Conservation (phyloP, 345 rosid genomes). For the Boechera stricta region DNA sequence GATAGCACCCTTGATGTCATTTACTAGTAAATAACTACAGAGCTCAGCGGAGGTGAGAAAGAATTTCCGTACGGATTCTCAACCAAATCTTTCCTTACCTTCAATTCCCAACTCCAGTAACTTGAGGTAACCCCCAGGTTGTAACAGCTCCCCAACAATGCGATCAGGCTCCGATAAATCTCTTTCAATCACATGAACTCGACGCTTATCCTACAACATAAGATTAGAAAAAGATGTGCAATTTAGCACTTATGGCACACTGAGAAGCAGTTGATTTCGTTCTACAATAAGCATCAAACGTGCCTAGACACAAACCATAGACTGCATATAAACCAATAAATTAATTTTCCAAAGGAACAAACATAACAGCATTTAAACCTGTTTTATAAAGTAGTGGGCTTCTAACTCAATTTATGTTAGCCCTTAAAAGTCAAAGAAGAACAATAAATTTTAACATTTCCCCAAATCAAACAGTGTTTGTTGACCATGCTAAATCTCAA, state of each 20-base stretch:
- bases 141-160: constrained; percentile 77
- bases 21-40: constrained; percentile 12
- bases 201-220: constrained; percentile 63
- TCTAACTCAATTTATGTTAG: not conserved
- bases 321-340: not conserved
- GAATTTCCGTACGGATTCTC: constrained; percentile 1
- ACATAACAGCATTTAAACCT: not conserved
- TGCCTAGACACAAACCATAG: not conserved
- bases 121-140: constrained; percentile 80
- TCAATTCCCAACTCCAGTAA: constrained; percentile 72
- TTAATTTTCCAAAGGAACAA: not conserved
- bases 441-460: not conserved
- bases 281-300: not conserved
- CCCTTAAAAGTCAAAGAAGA: constrained; percentile 16
- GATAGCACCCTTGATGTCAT: constrained; percentile 3
- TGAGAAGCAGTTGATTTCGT: not conserved
- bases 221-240: not conserved
- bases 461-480: not conserved
- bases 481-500: constrained; percentile 12
- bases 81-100: constrained; percentile 45
- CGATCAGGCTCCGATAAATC: constrained; percentile 76
- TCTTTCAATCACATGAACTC: constrained; percentile 73
- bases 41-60: not conserved
- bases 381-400: not conserved
- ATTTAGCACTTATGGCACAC: not conserved